Percentiles rank a stretch among this genome's conserved stretches.
Evolutionary conservation across 2,329 filamentous ascomycete species (phyloP).

Genomic region (Onygena corvina): DNA sequence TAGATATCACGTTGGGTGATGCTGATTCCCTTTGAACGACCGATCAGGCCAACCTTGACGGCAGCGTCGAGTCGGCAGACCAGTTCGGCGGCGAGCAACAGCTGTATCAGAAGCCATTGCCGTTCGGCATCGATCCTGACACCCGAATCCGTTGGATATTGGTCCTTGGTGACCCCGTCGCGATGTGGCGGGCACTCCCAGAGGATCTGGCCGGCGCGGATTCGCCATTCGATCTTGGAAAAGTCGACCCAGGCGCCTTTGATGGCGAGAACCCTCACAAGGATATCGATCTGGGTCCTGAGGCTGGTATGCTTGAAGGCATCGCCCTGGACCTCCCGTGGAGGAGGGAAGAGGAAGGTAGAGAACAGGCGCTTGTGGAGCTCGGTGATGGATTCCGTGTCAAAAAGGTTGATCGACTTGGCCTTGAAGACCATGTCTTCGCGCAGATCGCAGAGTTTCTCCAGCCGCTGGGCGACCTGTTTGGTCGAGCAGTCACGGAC

Average conservation of each 20-base stretch:
- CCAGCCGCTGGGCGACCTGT: constrained; percentile 26
- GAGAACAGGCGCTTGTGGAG: constrained; percentile 28
- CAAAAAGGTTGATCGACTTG: constrained; percentile 26
- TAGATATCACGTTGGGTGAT: constrained; percentile 35
- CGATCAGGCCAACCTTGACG: constrained; percentile 31
- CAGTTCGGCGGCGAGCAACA: constrained; percentile 44
- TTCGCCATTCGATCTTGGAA: constrained; percentile 35
- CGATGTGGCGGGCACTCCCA: constrained; percentile 31
- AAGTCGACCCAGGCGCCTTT: constrained; percentile 39
- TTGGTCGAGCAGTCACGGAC: constrained; percentile 29
- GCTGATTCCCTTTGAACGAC: constrained; percentile 28
- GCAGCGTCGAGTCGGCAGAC: constrained; percentile 43
- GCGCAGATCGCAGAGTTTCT: constrained; percentile 25
- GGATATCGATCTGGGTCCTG: constrained; percentile 36
- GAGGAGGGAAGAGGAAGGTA: constrained; percentile 29
- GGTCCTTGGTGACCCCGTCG: constrained; percentile 22
- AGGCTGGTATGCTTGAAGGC: constrained; percentile 23
- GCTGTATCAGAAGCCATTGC: constrained; percentile 44
- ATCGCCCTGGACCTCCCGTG: constrained; percentile 16
- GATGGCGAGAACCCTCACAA: constrained; percentile 33
- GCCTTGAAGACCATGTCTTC: constrained; percentile 24
- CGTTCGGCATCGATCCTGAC: constrained; percentile 28
- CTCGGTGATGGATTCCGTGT: constrained; percentile 24
- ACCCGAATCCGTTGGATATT: constrained; percentile 15
- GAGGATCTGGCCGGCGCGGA: constrained; percentile 36